Conservation (phyloP, 306 rosid species). For the Medicago arabica region DNA sequence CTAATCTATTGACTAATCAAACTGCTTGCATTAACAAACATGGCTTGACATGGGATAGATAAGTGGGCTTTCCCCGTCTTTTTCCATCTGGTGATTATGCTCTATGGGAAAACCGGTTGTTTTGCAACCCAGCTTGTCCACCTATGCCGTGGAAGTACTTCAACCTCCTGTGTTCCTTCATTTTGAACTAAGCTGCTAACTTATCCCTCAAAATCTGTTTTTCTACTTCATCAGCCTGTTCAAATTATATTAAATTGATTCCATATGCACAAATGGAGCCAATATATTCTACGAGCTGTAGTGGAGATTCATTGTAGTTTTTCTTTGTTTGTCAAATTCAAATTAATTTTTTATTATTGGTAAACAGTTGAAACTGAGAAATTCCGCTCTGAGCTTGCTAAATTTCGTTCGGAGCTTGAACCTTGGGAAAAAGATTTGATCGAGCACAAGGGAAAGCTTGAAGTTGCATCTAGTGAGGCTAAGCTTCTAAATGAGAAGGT, state of each 20-base stretch:
- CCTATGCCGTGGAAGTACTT: not conserved
- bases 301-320: not conserved
- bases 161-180: not conserved
- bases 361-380: conserved; percentile 86
- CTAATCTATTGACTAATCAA: conserved; percentile 1
- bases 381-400: conserved; percentile 74
- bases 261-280: conserved; percentile 15
- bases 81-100: not conserved
- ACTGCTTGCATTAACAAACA: not conserved
- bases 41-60: not conserved
- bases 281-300: conserved; percentile 18
- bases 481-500: conserved; percentile 90
- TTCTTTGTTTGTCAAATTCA: not conserved
- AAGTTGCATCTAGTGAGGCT: conserved; percentile 75
- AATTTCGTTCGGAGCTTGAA: conserved; percentile 87
- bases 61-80: not conserved
- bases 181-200: not conserved
- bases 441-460: conserved; percentile 91
- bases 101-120: not conserved
- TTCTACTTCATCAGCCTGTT: not conserved
- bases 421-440: conserved; percentile 96
- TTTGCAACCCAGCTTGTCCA: not conserved
- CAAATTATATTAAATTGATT: conserved; percentile 17
- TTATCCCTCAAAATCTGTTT: not conserved
- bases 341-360: conserved; percentile 38